Percentiles rank a stretch among this genome's conserved stretches.
Evolutionary conservation across 345 rosid species (phyloP).

Genomic region (Eucalyptus erythrocorys): DNA sequence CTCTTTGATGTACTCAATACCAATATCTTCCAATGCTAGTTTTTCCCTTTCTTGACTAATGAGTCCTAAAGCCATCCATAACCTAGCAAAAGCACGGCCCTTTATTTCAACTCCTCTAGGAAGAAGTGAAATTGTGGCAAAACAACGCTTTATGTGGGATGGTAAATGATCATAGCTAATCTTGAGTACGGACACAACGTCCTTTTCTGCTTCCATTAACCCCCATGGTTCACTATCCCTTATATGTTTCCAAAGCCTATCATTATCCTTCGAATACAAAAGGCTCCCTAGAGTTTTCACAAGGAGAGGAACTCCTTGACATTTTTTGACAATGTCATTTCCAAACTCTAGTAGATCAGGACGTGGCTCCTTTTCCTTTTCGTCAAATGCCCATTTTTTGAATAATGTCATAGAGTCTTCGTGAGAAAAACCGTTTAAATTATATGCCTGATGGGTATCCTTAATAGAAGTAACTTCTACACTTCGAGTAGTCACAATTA

Average conservation of each 20-base stretch:
- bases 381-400: not conserved
- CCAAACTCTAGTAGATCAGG: not conserved
- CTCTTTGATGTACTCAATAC: rapidly evolving
- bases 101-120: rapidly evolving
- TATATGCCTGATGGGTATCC: not conserved
- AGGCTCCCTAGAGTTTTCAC: not conserved
- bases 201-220: rapidly evolving
- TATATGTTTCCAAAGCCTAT: not conserved
- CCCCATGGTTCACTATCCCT: not conserved
- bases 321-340: not conserved
- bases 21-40: rapidly evolving
- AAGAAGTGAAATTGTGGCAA: not conserved
- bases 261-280: not conserved
- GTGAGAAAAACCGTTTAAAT: not conserved
- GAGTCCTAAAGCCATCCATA: not conserved
- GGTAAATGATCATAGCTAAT: not conserved
- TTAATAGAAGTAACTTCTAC: not conserved
- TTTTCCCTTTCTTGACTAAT: not conserved
- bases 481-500: not conserved
- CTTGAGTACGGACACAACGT: not conserved
- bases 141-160: not conserved
- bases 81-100: rapidly evolving
- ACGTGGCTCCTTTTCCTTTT: not conserved
- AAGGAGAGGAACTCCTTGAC: not conserved
- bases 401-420: not conserved